A percentile compares a stretch with the other conserved stretches of the same genome.
These are phyloP conservation scores for Rosa hybrid DNA, from an alignment of 331 rosid species.

Conservation along the genomic window DNA sequence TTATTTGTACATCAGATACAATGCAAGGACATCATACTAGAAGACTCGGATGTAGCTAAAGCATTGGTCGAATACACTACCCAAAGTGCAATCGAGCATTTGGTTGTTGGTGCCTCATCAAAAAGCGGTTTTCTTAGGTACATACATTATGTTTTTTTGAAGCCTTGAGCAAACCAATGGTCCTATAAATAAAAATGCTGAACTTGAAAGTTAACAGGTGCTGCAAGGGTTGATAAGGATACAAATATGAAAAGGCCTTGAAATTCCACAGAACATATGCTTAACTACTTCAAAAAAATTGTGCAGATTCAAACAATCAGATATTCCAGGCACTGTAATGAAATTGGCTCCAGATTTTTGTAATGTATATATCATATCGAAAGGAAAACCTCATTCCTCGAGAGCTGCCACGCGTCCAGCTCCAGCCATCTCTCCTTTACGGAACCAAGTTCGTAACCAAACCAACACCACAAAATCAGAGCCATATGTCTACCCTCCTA, in stretches of 20 bases:
- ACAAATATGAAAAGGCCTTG: not conserved
- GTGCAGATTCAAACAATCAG: slow-evolving; percentile 76
- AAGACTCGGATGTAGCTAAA: slow-evolving; percentile 67
- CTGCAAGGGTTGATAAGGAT: not conserved
- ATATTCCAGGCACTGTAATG: slow-evolving; percentile 61
- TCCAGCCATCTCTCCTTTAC: slow-evolving; percentile 42
- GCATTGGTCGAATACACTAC: slow-evolving; percentile 62
- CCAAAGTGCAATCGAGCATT: slow-evolving; percentile 65
- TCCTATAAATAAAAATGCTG: not conserved
- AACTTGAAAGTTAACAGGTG: not conserved
- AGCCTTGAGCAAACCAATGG: not conserved
- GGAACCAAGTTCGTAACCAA: slow-evolving; percentile 28
- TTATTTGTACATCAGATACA: slow-evolving; percentile 48
- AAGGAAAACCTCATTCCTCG: slow-evolving; percentile 78
- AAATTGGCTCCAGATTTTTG: slow-evolving; percentile 94
- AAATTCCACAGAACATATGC: slow-evolving; percentile 3
- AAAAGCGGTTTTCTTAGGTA: slow-evolving; percentile 78
- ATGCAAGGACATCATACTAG: slow-evolving; percentile 66
- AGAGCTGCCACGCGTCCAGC: slow-evolving; percentile 78
- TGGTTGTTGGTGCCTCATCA: slow-evolving; percentile 74
- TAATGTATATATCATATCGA: slow-evolving; percentile 68
- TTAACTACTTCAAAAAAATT: not conserved
- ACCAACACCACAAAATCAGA: slow-evolving; percentile 31
- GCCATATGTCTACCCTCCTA: slow-evolving; percentile 8
- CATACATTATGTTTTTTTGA: not conserved